Base-by-base conservation (phyloP, 805 yeast genomes). In the Komagataella pastoris region DNA sequence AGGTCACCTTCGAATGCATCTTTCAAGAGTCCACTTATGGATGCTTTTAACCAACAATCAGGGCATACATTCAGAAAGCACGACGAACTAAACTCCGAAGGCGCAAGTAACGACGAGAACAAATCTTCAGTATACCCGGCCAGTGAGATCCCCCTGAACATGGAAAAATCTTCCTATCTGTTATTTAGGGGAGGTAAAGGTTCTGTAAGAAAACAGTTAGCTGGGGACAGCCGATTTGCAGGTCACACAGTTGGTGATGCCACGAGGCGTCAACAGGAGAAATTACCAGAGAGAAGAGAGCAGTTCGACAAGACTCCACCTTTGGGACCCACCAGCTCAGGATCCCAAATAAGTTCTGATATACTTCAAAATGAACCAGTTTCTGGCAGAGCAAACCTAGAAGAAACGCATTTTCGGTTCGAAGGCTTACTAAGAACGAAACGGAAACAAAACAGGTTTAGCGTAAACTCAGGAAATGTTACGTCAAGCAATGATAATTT, bases 1-100 rank as follows among this genome's bases (percentile, higher is more conserved):
- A 68, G 88, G 53, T 79, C 88, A 0, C 81, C 65, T 12, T 84
- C 95, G 0, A 83, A 83, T 49, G 74, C 87, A 0, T 85, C 95
- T 2, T 88, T 88, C 72, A 82, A 83, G 61, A 81, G 83, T 18
- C 76, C 85, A 24, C 71, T 86, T 57, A 89, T 87, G 0, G 95
- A 86, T 55, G 47, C 47, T 5, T 44, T 18, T 14, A 44, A 44
- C 18, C 19, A 19, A 44, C 19, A 17, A n/a, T 44, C 47, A 17
- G 23, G 47, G 6, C 23, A 18, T 19, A 17, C 47, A 7, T 17
- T 18, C 12, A 44, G 47, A 10, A 44, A 44, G 17, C 47, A 17
- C 18, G 19, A 19, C 10, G 19, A 19, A n/a, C n/a, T 17, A 3
- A 44, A 44, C 14, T 8, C 40, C n/a, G 40, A 30, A 10, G 40